Evolutionary conservation across 495 filamentous ascomycete genomes (phyloP).

Genomic region (Podospora fimiseda): DNA sequence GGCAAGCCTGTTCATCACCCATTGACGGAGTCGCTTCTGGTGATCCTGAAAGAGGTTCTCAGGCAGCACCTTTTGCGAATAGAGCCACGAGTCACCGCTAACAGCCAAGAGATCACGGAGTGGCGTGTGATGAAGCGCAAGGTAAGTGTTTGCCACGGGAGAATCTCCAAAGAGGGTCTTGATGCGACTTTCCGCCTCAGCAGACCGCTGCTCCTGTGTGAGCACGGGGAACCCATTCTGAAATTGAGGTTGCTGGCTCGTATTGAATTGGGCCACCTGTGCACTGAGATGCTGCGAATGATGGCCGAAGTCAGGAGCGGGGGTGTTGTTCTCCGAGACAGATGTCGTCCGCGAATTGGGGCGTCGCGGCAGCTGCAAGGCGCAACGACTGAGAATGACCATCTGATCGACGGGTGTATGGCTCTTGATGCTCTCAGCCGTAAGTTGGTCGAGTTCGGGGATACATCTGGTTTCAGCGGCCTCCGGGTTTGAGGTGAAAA

Average conservation of each 20-base stretch:
- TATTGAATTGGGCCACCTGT: slow-evolving; percentile 7
- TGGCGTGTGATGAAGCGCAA: slow-evolving; percentile 43
- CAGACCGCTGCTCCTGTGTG: slow-evolving; percentile 1
- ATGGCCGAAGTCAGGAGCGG: slow-evolving; percentile 24
- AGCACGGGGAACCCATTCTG: slow-evolving; percentile 3
- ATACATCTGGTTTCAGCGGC: slow-evolving; percentile 19
- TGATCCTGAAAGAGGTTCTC: slow-evolving; percentile 32
- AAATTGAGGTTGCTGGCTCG: slow-evolving; percentile 11
- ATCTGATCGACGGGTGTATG: slow-evolving; percentile 28
- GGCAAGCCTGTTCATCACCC: slow-evolving; percentile 20
- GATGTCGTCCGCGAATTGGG: slow-evolving; percentile 9
- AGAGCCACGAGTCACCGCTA: slow-evolving; percentile 44
- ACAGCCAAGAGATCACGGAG: slow-evolving; percentile 43
- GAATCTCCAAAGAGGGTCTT: slow-evolving; percentile 31
- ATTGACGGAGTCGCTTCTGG: slow-evolving; percentile 31
- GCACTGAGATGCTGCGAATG: slow-evolving; percentile 15
- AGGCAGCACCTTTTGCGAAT: slow-evolving; percentile 36
- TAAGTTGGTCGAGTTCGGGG: slow-evolving; percentile 25
- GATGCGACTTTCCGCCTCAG: slow-evolving; percentile 30
- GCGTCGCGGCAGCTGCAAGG: slow-evolving; percentile 32
- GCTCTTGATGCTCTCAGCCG: slow-evolving; percentile 22
- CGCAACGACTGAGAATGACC: slow-evolving; percentile 32
- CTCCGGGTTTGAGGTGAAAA: slow-evolving; percentile 21
- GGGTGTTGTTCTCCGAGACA: slow-evolving; percentile 20
- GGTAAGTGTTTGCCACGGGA: slow-evolving; percentile 38